Conservation (phyloP, 2,329 filamentous ascomycete genomes). For the Colletotrichum filicis region DNA sequence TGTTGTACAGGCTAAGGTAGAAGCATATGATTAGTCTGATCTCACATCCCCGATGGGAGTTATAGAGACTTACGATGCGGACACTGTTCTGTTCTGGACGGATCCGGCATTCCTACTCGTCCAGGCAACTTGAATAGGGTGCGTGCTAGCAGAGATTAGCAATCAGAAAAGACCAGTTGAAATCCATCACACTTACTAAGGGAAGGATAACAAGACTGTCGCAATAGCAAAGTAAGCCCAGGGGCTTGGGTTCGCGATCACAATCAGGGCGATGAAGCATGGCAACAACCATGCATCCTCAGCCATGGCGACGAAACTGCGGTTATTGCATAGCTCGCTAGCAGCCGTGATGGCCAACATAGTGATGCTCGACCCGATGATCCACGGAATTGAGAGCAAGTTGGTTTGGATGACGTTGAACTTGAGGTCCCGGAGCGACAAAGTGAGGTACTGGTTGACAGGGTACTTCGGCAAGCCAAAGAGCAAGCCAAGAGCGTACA, state of each 20-base stretch:
- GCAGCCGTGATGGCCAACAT: constrained; percentile 61
- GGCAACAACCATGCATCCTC: constrained; percentile 65
- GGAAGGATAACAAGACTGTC: constrained; percentile 60
- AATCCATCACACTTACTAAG: no score
- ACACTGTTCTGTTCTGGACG: constrained; percentile 68
- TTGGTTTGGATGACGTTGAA: constrained; percentile 61
- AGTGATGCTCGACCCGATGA: constrained; percentile 62
- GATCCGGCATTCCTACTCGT: constrained; percentile 68
- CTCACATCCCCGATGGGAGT: not conserved
- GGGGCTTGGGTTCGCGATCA: constrained; percentile 47
- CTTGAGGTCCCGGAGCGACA: constrained; percentile 39
- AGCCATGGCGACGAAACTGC: constrained; percentile 59
- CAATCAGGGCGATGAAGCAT: constrained; percentile 59
- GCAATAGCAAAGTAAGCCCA: constrained; percentile 63
- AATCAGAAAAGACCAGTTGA: not conserved
- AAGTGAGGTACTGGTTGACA: constrained; percentile 40
- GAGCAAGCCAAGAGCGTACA: constrained; percentile 59
- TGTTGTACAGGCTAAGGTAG: constrained; percentile 66
- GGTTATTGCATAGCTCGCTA: constrained; percentile 60
- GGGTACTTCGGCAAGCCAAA: constrained; percentile 46
- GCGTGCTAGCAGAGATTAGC: constrained; percentile 41
- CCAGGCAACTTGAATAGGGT: constrained; percentile 68
- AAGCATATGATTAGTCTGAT: no score
- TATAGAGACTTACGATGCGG: constrained; percentile 53
- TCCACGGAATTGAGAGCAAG: constrained; percentile 47